Evolutionary conservation across 2,329 filamentous ascomycete genomes (phyloP), one percentile per base, ranked within the genome.

Genomic region (Penicillium sp.): DNA sequence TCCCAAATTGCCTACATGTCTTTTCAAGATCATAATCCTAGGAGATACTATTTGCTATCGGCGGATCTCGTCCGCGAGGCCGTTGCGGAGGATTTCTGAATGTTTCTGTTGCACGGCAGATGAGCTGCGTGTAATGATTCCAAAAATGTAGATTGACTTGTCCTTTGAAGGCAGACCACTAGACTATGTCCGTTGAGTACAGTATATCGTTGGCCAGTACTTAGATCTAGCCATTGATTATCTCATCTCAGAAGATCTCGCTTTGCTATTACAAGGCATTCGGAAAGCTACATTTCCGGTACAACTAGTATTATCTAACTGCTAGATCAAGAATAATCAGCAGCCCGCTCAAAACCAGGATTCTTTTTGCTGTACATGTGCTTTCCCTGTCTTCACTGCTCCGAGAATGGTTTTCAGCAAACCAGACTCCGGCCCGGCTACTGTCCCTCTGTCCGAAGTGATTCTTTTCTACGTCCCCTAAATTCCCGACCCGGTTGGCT

Each of bases 71-170:
- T 24, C 42, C 40, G 18, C 6, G 9, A 26, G 52, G 42, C 49
- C 31, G 40, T 47, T 49, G 31, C 44, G 39, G 48, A 48, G 48
- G 52, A 36, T 43, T 53, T 55, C 34, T 43, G 28, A 43, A 40
- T 48, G 14, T 46, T 18, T 44, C 34, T 26, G 56, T 61, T 54
- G 34, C 52, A 61, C 56, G 2, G 19, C 59, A 57, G 48, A 23
- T 52, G 33, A 18, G 19, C 21, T 36, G 28, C 40, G 39, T 34
- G 26, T 39, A 24, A 40, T 39, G 28, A 33, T 37, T 42, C 44
- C 45, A 46, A 51, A 48, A 46, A n/a, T 45, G 19, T 14, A 31
- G 44, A 39, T 28, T 13, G 23, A 40, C 21, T 8, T 23, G 21
- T 23, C 11, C 19, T 40, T 23, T 40, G 37, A 24, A 11, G 19